These are phyloP conservation scores for Draba incana DNA, from an alignment of 345 rosid species.

Conservation along the genomic window DNA sequence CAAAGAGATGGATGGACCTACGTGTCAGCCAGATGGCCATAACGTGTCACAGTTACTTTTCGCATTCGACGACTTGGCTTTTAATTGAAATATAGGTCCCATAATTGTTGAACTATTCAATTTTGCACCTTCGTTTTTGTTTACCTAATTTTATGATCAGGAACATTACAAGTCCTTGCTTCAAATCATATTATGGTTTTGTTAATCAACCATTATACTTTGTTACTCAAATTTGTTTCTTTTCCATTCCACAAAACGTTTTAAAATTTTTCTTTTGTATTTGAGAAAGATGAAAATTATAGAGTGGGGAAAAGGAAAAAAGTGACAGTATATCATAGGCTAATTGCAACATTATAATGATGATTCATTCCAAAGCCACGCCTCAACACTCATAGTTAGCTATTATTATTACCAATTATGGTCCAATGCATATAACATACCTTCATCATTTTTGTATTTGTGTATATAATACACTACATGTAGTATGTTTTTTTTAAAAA, in stretches of 20 bases:
- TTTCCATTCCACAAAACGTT: too few relatives aligned
- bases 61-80: slow-evolving; percentile 1
- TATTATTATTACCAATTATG: slow-evolving; percentile 28
- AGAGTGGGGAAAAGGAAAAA: neutral
- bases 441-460: slow-evolving; percentile 1
- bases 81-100: neutral
- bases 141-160: neutral
- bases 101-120: neutral
- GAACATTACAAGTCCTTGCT: too few relatives aligned
- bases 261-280: too few relatives aligned
- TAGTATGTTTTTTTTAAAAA: slow-evolving; percentile 28
- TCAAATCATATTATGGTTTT: neutral
- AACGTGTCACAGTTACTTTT: slow-evolving; percentile 32
- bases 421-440: slow-evolving; percentile 21
- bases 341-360: slow-evolving; percentile 39
- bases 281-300: neutral
- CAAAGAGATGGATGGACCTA: slow-evolving; percentile 29
- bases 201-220: neutral
- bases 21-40: slow-evolving; percentile 34
- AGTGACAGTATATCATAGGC: neutral
- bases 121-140: slow-evolving; percentile 5
- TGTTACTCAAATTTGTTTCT: too few relatives aligned
- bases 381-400: slow-evolving; percentile 22
- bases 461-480: slow-evolving; percentile 1
- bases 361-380: slow-evolving; percentile 36